Conservation (phyloP, 805 yeast species). For the Myxozyma mucilagina region DNA sequence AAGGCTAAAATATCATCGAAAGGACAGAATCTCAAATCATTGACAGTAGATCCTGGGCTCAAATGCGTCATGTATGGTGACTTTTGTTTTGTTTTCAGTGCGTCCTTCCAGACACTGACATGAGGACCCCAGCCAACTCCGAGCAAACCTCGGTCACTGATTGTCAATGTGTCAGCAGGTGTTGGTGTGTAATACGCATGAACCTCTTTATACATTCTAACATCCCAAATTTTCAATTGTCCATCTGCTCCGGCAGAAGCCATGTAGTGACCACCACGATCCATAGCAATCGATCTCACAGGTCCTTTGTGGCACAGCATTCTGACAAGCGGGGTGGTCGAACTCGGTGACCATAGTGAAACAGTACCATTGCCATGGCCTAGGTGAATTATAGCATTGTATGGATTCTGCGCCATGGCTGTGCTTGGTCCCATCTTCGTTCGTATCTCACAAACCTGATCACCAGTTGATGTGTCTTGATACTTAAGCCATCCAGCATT, state of each 20-base stretch:
- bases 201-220: conserved; percentile 72
- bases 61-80: conserved; percentile 92
- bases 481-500: conserved; percentile 84
- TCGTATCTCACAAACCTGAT: conserved; percentile 74
- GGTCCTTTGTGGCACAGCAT: conserved; percentile 84
- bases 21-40: conserved; percentile 75
- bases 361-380: conserved; percentile 95
- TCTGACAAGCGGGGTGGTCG: conserved; percentile 81
- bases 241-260: conserved; percentile 88
- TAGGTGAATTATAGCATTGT: conserved; percentile 91
- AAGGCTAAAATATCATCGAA: conserved; percentile 94
- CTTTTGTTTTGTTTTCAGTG: conserved; percentile 63
- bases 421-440: conserved; percentile 90
- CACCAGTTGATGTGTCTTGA: conserved; percentile 95
- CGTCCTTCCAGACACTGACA: conserved; percentile 91
- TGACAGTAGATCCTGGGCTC: conserved; percentile 72
- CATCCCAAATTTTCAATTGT: conserved; percentile 86
- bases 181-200: conserved; percentile 72
- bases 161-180: conserved; percentile 74
- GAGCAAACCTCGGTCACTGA: conserved; percentile 84
- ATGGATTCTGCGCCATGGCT: conserved; percentile 85
- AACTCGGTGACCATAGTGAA: conserved; percentile 88
- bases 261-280: conserved; percentile 92
- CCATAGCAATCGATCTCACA: conserved; percentile 77
- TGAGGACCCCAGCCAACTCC: conserved; percentile 97